Evolutionary conservation across 2,329 filamentous ascomycete genomes (phyloP).

Genomic region (Onygenales sp.): DNA sequence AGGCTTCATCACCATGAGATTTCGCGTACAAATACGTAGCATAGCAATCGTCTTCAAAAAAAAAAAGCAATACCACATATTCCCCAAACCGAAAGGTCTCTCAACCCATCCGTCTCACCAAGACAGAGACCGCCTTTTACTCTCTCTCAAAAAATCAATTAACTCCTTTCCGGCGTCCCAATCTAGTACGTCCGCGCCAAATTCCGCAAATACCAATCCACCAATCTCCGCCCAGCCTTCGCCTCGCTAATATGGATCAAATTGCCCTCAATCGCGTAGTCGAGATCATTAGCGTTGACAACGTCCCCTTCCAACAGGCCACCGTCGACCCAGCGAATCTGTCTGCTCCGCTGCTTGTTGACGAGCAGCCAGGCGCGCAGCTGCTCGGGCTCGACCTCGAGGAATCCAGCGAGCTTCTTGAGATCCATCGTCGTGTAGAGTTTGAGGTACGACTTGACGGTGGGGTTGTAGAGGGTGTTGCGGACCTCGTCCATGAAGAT

Average conservation of each 20-base stretch:
- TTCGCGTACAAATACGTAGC: no score
- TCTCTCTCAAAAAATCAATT: no score
- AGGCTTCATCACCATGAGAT: no score
- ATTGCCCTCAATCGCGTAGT: slow-evolving; percentile 95
- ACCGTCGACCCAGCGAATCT: slow-evolving; percentile 87
- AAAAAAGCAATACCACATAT: no score
- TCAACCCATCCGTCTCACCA: no score
- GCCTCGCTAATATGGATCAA: slow-evolving; percentile 98
- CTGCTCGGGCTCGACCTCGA: slow-evolving; percentile 94
- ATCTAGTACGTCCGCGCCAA: slow-evolving; percentile 82
- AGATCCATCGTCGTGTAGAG: slow-evolving; percentile 99
- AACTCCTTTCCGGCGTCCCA: neutral
- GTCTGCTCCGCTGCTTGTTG: slow-evolving; percentile 97
- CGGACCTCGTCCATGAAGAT: slow-evolving; percentile 99
- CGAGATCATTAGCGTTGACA: slow-evolving; percentile 86
- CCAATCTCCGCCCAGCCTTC: slow-evolving; percentile 92
- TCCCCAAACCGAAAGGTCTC: no score
- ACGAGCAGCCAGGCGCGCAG: slow-evolving; percentile 87
- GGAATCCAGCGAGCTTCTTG: slow-evolving; percentile 93
- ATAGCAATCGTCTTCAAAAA: no score
- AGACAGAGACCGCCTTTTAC: no score
- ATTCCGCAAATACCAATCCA: slow-evolving; percentile 99
- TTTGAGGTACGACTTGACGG: slow-evolving; percentile 95
- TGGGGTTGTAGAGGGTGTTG: slow-evolving; percentile 97
- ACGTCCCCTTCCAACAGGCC: slow-evolving; percentile 85